Evolutionary conservation across 2,329 filamentous ascomycete species (phyloP), one percentile per base, ranked within the genome.

Genomic region (Ampelomyces quisqualis): DNA sequence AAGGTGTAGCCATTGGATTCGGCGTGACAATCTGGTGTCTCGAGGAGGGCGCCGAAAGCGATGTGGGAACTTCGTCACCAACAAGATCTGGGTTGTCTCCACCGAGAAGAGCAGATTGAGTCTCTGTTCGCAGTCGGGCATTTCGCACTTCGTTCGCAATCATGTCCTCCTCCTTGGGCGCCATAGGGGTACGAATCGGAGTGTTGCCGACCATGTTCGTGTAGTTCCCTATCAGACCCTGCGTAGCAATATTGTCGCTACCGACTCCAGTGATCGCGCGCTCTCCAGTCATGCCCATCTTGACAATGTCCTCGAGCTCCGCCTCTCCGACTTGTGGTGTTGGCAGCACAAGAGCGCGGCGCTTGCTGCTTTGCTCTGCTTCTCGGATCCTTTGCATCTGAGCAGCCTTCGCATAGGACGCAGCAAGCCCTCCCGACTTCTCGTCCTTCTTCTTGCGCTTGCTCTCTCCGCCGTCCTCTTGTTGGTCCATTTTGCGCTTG

Each of bases 91-190:
- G 90, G 58, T 97, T 97, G 53, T 98, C 93, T 10, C 91, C 93
- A 47, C 93, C 93, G 0, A 98, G 76, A 7, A 98, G 75, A 7
- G 88, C 95, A 14, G 93, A 97, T 58, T 97, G 88, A 0, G 91
- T 97, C 62, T 95, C 87, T 1, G 90, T 97, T 35, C 96, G 74
- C 6, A 93, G 88, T 51, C 87, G 82, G 33, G 96, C 95, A 65
- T 98, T 97, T 43, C 85, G 83, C 49, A 97, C 91, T 69, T 98
- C 93, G 65, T 97, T 98, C 52, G 91, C 90, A 44, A 98, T 93
- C 53, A 89, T 85, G 60, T 98, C 93, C 64, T 98, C 90, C 64
- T 95, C 88, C 33, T 90, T 86, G 0, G 93, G 87, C 3, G 90
- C 93, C 67, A 85, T 84, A 3, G 93, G 93, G 4, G 93, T 98